Evolutionary conservation across 192 early-diverging fungal species (phyloP), one percentile per base, ranked within the genome.

Genomic region (Neocallimastix lanati): DNA sequence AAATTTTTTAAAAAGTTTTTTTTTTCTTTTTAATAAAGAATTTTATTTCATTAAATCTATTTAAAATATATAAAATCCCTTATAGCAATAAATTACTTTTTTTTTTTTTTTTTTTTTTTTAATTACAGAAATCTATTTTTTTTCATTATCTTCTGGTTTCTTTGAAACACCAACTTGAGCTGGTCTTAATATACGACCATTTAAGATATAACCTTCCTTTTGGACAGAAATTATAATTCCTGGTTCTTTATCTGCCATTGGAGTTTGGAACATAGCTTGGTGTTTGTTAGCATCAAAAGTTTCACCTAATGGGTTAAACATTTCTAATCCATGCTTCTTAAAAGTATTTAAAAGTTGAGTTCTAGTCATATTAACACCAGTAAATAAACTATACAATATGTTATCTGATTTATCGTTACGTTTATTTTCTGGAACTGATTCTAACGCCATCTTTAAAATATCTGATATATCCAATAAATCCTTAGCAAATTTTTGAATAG

Each of bases 401-500:
- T 87, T 84, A 84, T 91, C 84, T 76, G 76, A 28, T 29, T 81
- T 86, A 29, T 86, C 84, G 5, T 58, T 82, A 77, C 88, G 85
- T 11, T 89, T 83, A 29, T 89, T 88, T 78, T 91, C 83, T 37
- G 96, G 95, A 2, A 98, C 96, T 30, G 95, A 88, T 79, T 93
- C 90, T 33, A 99, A 86, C 6, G 98, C 97, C 82, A 98, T 87
- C 79, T 86, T 86, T 76, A 99, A 88, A 35, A 97, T 92, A 84
- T 99, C 98, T 25, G 93, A 94, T 1, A 93, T 94, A 35, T 93
- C 92, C 12, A 99, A 84, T 33, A 99, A 86, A 82, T 99, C 96
- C 85, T 96, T 98, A 82, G 96, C 97, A 83, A 99, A 99, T 88
- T 96, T 96, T 86, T 94, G 94, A 82, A 99, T 95, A 1, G 98